Evolutionary conservation across 495 filamentous ascomycete species (phyloP), one percentile per base, ranked within the genome.

Genomic region (Talaromyces liani): DNA sequence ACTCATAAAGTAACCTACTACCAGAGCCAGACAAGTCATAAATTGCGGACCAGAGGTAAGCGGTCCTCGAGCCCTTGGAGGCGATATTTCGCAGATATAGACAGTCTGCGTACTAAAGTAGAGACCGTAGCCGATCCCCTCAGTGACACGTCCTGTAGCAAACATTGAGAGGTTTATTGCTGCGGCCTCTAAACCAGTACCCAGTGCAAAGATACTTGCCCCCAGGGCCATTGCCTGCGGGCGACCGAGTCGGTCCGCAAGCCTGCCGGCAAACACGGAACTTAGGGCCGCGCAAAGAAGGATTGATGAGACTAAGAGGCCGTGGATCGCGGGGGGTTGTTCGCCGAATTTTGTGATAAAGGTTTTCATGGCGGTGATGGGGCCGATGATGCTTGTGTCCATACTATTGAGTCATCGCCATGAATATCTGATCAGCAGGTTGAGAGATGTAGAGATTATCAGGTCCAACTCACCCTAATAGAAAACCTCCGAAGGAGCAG

Each of bases 361-460:
- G 39, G 75, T 70, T 0, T 75, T 73, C 87, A 90, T 88, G 24
- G 76, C 72, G 7, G 84, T 87, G 0, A 88, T 71, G 12, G 84
- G 80, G 0, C 87, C 87, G 54, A 89, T 87, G 2, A 79, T 80
- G 3, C 87, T 85, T 0, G 84, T 88, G 54, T 88, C 85, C 36
- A 41, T 41, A 16, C 36, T 41, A 16, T 41, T 41, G 12, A 41
- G 14, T 16, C 4, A 36, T 36, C 33, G 12, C 6, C 29, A 31
- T 12, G 12, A 36, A 10, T 36, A 36, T 36, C 1, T 36, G 33
- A 1, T 41, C 16, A 16, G 36, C 4, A 41, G 36, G 14, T 16
- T 41, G 14, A 16, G 36, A 41, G 2, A n/a, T 16, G 36, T 41
- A 16, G 16, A 3, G 3, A n/a, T 41, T 9, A 16, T 36, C 9